Conservation (phyloP, 345 rosid genomes). For the Boechera stricta region DNA sequence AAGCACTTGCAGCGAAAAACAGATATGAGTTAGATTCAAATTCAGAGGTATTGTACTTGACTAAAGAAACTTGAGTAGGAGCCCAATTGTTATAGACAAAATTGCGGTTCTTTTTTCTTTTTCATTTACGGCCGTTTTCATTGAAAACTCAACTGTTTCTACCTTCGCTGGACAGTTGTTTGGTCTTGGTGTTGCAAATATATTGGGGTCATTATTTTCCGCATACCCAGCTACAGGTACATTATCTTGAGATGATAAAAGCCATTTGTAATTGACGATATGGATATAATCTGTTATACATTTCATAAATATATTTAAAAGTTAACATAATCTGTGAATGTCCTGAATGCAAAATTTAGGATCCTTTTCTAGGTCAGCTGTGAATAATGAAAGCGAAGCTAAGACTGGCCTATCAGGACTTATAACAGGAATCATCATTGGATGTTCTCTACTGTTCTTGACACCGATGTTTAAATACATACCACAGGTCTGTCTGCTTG, state of each 20-base stretch:
- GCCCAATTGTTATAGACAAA: conserved; percentile 3
- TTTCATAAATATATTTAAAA: conserved; percentile 1
- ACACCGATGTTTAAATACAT: conserved; percentile 80
- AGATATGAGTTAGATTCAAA: conserved; percentile 97
- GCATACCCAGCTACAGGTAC: conserved; percentile 94
- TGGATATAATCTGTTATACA: background rate
- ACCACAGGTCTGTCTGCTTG: conserved; percentile 72
- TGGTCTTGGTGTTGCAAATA: conserved; percentile 96
- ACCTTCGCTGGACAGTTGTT: conserved; percentile 64
- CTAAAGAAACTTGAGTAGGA: conserved; percentile 1
- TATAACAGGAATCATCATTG: conserved; percentile 74
- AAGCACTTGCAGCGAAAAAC: conserved; percentile 97
- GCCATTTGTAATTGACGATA: background rate
- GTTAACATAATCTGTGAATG: conserved; percentile 29
- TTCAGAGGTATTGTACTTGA: conserved; percentile 71
- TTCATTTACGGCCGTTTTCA: conserved; percentile 17
- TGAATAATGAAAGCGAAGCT: conserved; percentile 91
- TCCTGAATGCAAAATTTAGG: conserved; percentile 60
- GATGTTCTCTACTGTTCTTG: conserved; percentile 83
- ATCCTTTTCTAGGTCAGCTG: conserved; percentile 96
- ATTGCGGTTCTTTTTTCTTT: conserved; percentile 14
- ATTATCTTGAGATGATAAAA: conserved; percentile 39
- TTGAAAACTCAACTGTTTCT: conserved; percentile 32
- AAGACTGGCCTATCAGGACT: conserved; percentile 86
- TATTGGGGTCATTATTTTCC: conserved; percentile 87